Percentiles rank a stretch among this genome's conserved stretches.
Evolutionary conservation across 495 filamentous ascomycete species (phyloP).

Genomic region (Podospora sp.): DNA sequence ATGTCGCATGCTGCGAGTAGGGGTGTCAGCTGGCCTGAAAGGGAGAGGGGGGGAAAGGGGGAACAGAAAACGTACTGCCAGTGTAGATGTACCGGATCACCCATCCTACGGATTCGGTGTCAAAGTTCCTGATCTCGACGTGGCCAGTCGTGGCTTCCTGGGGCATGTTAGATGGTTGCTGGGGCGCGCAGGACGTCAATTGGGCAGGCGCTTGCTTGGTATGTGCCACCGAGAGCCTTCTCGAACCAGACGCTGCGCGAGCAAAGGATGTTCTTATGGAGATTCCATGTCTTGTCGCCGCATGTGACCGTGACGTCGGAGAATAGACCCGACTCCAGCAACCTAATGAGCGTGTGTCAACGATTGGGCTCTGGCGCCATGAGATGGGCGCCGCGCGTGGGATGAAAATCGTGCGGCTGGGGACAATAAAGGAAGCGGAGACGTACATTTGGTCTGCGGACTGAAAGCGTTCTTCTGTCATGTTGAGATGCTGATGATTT

Average conservation of each 20-base stretch:
- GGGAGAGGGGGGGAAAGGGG: not conserved
- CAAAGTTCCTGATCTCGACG: conserved; percentile 28
- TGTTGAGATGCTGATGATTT: not conserved
- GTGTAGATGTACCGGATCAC: conserved; percentile 35
- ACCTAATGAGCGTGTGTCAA: conserved; percentile 14
- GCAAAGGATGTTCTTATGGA: conserved; percentile 38
- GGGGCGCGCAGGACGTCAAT: not conserved
- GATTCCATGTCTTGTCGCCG: conserved; percentile 28
- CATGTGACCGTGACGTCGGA: conserved; percentile 33
- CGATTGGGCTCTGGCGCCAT: not conserved
- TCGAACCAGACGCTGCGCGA: conserved; percentile 35
- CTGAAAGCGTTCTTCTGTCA: not conserved
- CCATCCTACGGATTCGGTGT: conserved; percentile 27
- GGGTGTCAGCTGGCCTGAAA: not conserved
- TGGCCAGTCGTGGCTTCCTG: conserved; percentile 26
- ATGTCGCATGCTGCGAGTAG: conserved; percentile 28
- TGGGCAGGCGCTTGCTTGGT: conserved; percentile 2
- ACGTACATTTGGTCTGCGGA: not conserved
- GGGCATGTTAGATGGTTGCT: not conserved
- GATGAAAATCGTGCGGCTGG: not conserved
- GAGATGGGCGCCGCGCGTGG: not conserved
- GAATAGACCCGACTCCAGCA: conserved; percentile 31
- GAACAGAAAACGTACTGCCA: conserved; percentile 28
- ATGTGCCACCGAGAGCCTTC: conserved; percentile 31
- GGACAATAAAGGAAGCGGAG: not conserved